These are phyloP conservation scores for Paecilomyces sp. DNA, from an alignment of 2,329 filamentous ascomycete genomes.

Conservation along the genomic window DNA sequence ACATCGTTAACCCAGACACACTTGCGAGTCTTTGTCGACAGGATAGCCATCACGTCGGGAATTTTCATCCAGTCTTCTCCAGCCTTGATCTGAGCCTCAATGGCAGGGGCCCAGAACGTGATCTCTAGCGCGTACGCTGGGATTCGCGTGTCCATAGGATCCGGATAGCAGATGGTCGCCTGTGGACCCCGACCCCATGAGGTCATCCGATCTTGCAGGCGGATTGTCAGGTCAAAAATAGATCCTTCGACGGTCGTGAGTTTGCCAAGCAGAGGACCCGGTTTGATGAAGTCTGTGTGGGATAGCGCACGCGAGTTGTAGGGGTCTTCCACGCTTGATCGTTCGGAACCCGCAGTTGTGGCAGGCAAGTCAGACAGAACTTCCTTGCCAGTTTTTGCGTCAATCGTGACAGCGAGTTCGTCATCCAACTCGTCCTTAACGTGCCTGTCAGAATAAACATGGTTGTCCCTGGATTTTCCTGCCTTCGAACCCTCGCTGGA, in stretches of 20 bases:
- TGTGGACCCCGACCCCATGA: slow-evolving; percentile 68
- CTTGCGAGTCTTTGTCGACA: slow-evolving; percentile 70
- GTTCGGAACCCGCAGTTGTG: slow-evolving; percentile 11
- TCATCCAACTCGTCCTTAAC: slow-evolving; percentile 17
- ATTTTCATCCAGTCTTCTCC: slow-evolving; percentile 50
- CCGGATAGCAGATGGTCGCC: slow-evolving; percentile 62
- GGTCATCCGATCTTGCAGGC: slow-evolving; percentile 59
- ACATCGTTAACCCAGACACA: slow-evolving; percentile 73
- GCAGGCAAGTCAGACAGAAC: slow-evolving; percentile 18
- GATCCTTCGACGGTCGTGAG: slow-evolving; percentile 62
- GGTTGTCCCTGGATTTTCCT: slow-evolving; percentile 9
- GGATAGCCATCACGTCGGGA: slow-evolving; percentile 57
- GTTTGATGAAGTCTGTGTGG: slow-evolving; percentile 21
- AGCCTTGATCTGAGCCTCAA: slow-evolving; percentile 52
- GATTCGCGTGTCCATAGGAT: slow-evolving; percentile 60
- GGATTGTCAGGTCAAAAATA: slow-evolving; percentile 55
- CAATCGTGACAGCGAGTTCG: slow-evolving; percentile 35
- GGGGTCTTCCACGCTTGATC: slow-evolving; percentile 1
- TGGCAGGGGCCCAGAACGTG: slow-evolving; percentile 63
- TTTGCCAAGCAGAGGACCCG: slow-evolving; percentile 50
- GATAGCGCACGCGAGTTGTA: slow-evolving; percentile 5
- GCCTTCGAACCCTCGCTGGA: slow-evolving; percentile 27
- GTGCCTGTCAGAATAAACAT: slow-evolving; percentile 3
- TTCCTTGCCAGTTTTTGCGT: slow-evolving; percentile 32
- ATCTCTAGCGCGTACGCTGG: slow-evolving; percentile 78